These are phyloP conservation scores for Colletotrichum lentis DNA, from an alignment of 2,329 filamentous ascomycete species.

Conservation along the genomic window DNA sequence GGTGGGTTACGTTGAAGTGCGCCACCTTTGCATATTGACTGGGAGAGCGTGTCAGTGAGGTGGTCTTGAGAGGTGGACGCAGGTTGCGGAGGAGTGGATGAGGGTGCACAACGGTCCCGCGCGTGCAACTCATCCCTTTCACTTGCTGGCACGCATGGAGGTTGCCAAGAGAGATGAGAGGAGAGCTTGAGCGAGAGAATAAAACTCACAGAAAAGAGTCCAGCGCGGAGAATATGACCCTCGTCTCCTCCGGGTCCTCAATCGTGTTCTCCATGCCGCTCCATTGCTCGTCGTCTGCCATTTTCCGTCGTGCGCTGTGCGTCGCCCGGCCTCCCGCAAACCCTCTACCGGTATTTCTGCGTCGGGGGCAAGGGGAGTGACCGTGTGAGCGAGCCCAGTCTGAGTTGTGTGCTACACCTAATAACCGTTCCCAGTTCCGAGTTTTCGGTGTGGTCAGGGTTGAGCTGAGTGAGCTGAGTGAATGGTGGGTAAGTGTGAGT, in stretches of 20 bases:
- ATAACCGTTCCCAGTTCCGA: constrained; percentile 10
- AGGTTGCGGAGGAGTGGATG: background rate
- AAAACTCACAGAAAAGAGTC: constrained; percentile 85
- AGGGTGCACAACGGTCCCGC: background rate
- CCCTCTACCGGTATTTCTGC: background rate
- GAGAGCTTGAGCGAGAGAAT: background rate
- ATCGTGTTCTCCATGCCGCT: constrained; percentile 70
- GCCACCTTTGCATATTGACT: constrained; percentile 87
- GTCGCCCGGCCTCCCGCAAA: background rate
- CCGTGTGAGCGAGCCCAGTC: background rate
- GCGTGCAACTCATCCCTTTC: constrained; percentile 1
- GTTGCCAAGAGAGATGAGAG: no score
- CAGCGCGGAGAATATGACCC: constrained; percentile 80
- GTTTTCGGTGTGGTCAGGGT: constrained; percentile 4
- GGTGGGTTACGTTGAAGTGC: constrained; percentile 90
- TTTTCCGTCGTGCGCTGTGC: constrained; percentile 9
- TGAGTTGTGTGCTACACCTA: background rate
- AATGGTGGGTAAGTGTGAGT: background rate
- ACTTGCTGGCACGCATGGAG: constrained; percentile 16
- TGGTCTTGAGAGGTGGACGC: background rate
- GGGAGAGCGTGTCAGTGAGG: constrained; percentile 13
- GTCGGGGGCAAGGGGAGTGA: no score
- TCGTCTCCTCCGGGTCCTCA: constrained; percentile 80
- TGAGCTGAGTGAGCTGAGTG: background rate
- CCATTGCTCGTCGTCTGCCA: constrained; percentile 59